Base-by-base conservation (phyloP, 108 stramenopile species). In the Nitzschia putrida region DNA sequence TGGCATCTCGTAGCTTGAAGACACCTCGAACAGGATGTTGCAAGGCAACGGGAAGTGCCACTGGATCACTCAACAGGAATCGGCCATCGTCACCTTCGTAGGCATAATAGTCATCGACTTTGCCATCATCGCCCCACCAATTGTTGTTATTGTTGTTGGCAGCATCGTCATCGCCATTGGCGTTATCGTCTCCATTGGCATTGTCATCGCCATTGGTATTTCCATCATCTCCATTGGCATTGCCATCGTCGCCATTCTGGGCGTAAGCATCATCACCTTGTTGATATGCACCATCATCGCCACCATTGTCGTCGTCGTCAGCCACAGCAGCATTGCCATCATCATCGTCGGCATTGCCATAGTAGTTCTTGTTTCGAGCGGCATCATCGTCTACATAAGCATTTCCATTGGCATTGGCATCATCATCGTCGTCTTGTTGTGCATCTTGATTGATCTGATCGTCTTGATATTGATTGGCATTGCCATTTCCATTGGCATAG, bases 1-100 rank as follows among this genome's bases (percentile, higher is more conserved):
- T 78, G 56, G 69, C 73, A 72, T 89, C 88, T 21, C 91, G 81
- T 44, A 92, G 45, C 74, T 89, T 89, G 83, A 86, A 86, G 13
- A 92, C 80, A 8, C 91, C 91, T 66, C 69, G 72, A 29, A 82
- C 66, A n/a, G 66, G 61, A 78, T 86, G 83, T 1, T 51, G 75
- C 52, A 57, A 43, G n/a, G 47, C 2, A 49, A 49, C 47, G 2
- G 14, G 18, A 49, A 4, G n/a, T 4, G 14, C 47, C 2, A 16
- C 47, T 4, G 14, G n/a, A 49, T 49, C 47, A 49, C 18, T 49
- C 14, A 18, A 16, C 6, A 18, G n/a, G n/a, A 18, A 16, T 18
- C n/a, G n/a, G 6, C 18, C 47, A 18, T 49, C 47, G 6, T 49
- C 47, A 18, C 47, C 47, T 49, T 18, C 47, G 47, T 49, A 18